Base-by-base conservation (phyloP, 495 filamentous ascomycete genomes). In the Diplogelasinospora grovesii region DNA sequence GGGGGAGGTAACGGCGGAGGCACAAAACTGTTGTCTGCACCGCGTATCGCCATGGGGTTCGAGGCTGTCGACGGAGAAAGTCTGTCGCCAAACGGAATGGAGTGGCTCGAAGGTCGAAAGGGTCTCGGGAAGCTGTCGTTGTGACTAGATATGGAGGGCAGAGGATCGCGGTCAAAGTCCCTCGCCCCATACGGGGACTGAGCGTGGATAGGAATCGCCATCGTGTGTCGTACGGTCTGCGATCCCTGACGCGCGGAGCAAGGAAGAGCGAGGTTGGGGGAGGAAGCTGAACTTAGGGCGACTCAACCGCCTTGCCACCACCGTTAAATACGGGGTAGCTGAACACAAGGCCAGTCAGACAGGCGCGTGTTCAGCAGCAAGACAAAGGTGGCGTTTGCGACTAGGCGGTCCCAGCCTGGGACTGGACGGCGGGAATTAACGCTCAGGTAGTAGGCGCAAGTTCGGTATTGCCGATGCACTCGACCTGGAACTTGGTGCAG, bases 1-100 rank as follows among this genome's bases (percentile, higher is more conserved):
- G 66, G 66, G 3, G 74, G 74, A 8, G 73, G 72, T 37, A 75
- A 53, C 8, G 72, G 69, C 23, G 74, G 73, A 7, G 74, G 74
- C 8, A 54, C 64, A 14, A 41, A 29, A 15, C n/a, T 20, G 2
- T 36, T 8, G 20, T 53, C 36, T 24, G 26, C 16, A 35, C 52
- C 52, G 39, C 53, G 62, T 16, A 65, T 65, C 19, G 55, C 43
- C 60, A 65, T 63, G n/a, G 60, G 59, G 22, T 39, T 45, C 9
- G 59, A 60, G 18, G 57, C 48, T 22, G 50, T 43, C 25, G 59
- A 46, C 6, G 57, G 59, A 13, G 59, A 60, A 39, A 63, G 45
- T 15, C 39, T 50, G 31, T 47, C 43, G 25, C 45, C 40, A 29
- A 54, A 54, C 19, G 50, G 46, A 15, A 52, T 49, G 6, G 22